Evolutionary conservation across 768 basidiomycete genomes (phyloP), one percentile per base, ranked within the genome.

Genomic region (Tylopilus rubrobrunneus): DNA sequence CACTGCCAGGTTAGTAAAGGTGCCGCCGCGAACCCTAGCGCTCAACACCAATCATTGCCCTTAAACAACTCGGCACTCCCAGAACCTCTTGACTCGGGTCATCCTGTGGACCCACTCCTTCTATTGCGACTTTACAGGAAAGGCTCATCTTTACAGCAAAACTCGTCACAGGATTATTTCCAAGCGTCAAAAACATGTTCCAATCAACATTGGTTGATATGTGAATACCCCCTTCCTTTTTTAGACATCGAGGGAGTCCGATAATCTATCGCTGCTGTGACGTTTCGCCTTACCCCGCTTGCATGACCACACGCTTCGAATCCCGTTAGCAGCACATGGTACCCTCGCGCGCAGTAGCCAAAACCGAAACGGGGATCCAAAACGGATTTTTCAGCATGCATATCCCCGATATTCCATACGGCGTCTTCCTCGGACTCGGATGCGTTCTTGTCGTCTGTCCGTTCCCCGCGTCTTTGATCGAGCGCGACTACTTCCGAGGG

Each of bases 21-120:
- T 19, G 19, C 19, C 21, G 43, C 45, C 21, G 43, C 45, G 52
- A 51, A 33, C 43, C 28, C 28, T 33, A 47, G 15, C 56, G 31
- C 40, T 19, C 42, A 31, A 17, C 48, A 21, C 49, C 41, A 49
- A 21, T 23, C 27, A 34, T 12, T 17, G 28, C 41, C 44, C 36
- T 55, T 46, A 62, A 53, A 58, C 52, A 31, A 19, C 25, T 52
- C 27, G 21, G 29, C 50, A 52, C 27, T 21, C 45, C 51, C n/a
- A 40, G 33, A 39, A 8, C 33, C 21, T 3, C 51, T 59, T 33
- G 51, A 25, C 42, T 40, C 8, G 17, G 31, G 25, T 45, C 31
- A 34, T 19, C 23, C 6, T 34, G 11, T 44, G n/a, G 6, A 37
- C 17, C n/a, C 39, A 8, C 39, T 19, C 5, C n/a, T n/a, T 11